Percentiles rank a stretch among this genome's conserved stretches.
Evolutionary conservation across 1,139 yeast genomes (phyloP).

Genomic region (Scheffersomyces illinoinensis): DNA sequence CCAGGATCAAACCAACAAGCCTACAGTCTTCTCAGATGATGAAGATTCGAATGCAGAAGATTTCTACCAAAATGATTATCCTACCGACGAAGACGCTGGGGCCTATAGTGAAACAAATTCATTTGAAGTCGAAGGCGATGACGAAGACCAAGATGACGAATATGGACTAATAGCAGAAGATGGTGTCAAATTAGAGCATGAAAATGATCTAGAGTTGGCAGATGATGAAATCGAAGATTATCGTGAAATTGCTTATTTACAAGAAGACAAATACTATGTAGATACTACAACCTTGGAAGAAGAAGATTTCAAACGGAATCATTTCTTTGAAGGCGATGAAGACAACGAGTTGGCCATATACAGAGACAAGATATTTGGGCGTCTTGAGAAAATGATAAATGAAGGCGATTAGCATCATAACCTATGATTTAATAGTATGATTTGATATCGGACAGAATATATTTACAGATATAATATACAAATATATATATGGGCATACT

Average conservation of each 20-base stretch:
- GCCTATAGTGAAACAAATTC: slow-evolving; percentile 23
- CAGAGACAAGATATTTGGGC: slow-evolving; percentile 62
- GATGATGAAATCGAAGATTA: slow-evolving; percentile 25
- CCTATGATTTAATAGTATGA: background rate
- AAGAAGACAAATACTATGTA: slow-evolving; percentile 23
- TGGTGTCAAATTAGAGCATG: slow-evolving; percentile 4
- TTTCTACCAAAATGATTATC: slow-evolving; percentile 89
- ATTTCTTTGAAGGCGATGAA: slow-evolving; percentile 53
- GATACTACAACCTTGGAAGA: slow-evolving; percentile 20
- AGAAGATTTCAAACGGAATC: slow-evolving; percentile 39
- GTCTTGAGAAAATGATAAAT: slow-evolving; percentile 49
- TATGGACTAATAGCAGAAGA: slow-evolving; percentile 17
- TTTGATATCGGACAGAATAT: slow-evolving; percentile 42
- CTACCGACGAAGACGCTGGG: slow-evolving; percentile 82
- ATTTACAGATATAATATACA: slow-evolving; percentile 32
- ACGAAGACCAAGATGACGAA: slow-evolving; percentile 36
- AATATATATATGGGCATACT: slow-evolving; percentile 21
- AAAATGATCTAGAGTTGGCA: slow-evolving; percentile 23
- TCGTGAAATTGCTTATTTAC: slow-evolving; percentile 12
- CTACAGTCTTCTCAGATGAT: slow-evolving; percentile 33
- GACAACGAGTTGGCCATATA: slow-evolving; percentile 64
- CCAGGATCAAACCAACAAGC: slow-evolving; percentile 49
- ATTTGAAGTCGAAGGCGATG: slow-evolving; percentile 19
- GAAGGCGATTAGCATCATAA: slow-evolving; percentile 7
- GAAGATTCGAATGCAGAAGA: slow-evolving; percentile 72